Base-by-base conservation (phyloP, 1,139 yeast genomes). In the Debaryomyces coudertii region DNA sequence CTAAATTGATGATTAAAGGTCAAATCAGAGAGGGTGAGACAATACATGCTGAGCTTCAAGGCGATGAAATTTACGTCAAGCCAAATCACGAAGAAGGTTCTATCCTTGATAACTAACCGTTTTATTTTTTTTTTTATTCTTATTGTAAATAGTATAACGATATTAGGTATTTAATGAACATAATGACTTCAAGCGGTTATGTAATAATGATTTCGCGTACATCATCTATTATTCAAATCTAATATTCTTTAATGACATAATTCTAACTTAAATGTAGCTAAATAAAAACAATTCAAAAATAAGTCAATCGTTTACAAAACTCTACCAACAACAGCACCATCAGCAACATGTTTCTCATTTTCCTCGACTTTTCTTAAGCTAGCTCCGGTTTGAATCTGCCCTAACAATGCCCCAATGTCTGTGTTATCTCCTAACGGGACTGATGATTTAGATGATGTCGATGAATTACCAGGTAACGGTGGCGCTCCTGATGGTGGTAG, bases 1-100 rank as follows among this genome's bases (percentile, higher is more conserved):
- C 98, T 1, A 77, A 81, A 63, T 71, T 79, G 56, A 65, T 93
- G 71, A 80, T 93, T 53, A 83, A 83, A 58, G 98, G 97, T 3
- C 86, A 86, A 57, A 76, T 93, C 14, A 78, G 77, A 53, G 81
- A 84, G 45, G 85, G 82, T 39, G 96, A 89, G 58, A 73, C 76
- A 1, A 93, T 89, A 2, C 56, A 64, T 4, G 70, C 73, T 2
- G 59, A 50, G 11, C 67, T 61, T 2, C 57, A 61, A 42, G 57
- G 66, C 37, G 56, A 54, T 3, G 60, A 65, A 25, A 55, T 73
- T 16, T 49, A 51, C 37, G 76, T 85, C 20, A 53, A 65, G 36
- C 78, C 85, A 35, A 82, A 82, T 53, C 86, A 80, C 52, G 68
- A 65, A 7, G 65, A 58, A 36, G 30, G 8, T 14, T 16, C 9